Evolutionary conservation across 805 yeast species (phyloP).

Genomic region (Clavispora santaluciae): DNA sequence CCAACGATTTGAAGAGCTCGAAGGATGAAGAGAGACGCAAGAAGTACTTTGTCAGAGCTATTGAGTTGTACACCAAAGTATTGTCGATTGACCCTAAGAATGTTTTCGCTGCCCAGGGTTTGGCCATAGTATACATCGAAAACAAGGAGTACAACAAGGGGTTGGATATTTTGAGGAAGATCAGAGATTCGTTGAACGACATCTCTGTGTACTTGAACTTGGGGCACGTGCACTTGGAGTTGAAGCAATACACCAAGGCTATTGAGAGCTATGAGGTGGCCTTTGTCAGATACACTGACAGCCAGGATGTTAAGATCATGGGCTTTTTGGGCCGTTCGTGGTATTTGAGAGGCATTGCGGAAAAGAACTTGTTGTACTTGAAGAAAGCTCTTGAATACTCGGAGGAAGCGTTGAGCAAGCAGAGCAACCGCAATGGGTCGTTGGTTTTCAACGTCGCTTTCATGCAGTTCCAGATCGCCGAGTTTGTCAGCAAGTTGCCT

Average conservation of each 20-base stretch:
- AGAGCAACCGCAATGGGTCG: slow-evolving; percentile 25
- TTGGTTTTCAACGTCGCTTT: slow-evolving; percentile 77
- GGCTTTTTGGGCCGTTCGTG: slow-evolving; percentile 83
- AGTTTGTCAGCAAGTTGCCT: slow-evolving; percentile 59
- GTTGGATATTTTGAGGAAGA: slow-evolving; percentile 78
- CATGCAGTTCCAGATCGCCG: slow-evolving; percentile 83
- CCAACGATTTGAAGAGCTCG: slow-evolving; percentile 64
- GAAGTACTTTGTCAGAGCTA: slow-evolving; percentile 82
- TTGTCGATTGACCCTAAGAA: slow-evolving; percentile 76
- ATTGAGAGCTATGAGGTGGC: slow-evolving; percentile 87
- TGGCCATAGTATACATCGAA: slow-evolving; percentile 90
- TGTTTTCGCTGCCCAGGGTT: slow-evolving; percentile 96
- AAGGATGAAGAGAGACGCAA: slow-evolving; percentile 51
- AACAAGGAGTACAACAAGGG: slow-evolving; percentile 71
- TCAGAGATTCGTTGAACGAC: slow-evolving; percentile 85
- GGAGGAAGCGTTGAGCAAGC: slow-evolving; percentile 45
- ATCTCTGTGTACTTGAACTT: slow-evolving; percentile 77
- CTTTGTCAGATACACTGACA: slow-evolving; percentile 55
- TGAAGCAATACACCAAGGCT: slow-evolving; percentile 78
- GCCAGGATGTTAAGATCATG: slow-evolving; percentile 60
- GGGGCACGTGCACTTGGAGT: slow-evolving; percentile 82
- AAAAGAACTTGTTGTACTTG: slow-evolving; percentile 58
- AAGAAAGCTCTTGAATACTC: slow-evolving; percentile 60
- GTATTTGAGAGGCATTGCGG: slow-evolving; percentile 71
- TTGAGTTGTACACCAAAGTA: slow-evolving; percentile 86